phyloP scores from a whole-genome alignment of 495 filamentous ascomycete species.

The Penicillium longicatenatum region DNA sequence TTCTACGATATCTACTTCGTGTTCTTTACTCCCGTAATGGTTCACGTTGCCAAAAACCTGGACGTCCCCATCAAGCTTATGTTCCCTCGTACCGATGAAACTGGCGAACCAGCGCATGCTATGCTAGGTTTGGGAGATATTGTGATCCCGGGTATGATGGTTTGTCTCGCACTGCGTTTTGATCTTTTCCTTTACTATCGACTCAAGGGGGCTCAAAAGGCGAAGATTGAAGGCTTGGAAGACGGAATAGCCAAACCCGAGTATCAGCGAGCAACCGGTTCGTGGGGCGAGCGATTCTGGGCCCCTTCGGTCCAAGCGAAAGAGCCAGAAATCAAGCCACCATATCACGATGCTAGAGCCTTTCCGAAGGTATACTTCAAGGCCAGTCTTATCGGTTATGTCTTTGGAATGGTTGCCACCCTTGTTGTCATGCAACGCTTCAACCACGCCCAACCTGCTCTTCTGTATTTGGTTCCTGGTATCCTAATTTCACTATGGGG shows the following conservation, averaged over 20 bases:
- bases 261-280: constrained; percentile 61
- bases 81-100: constrained; percentile 67
- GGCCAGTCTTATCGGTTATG: constrained; percentile 75
- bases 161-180: constrained; percentile 84
- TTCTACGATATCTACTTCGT: constrained; percentile 97
- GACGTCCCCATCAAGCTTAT: constrained; percentile 94
- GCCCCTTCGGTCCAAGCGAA: constrained; percentile 37
- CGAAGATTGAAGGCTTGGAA: constrained; percentile 37
- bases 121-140: constrained; percentile 96
- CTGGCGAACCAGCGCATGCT: constrained; percentile 53
- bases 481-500: constrained; percentile 76
- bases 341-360: constrained; percentile 42
- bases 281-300: constrained; percentile 91
- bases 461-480: constrained; percentile 90
- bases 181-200: constrained; percentile 85
- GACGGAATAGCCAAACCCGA: constrained; percentile 51
- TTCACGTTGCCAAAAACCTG: constrained; percentile 86
- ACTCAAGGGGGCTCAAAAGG: constrained; percentile 49
- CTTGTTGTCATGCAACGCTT: constrained; percentile 75
- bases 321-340: constrained; percentile 37
- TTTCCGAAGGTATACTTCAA: constrained; percentile 92
- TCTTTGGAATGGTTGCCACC: constrained; percentile 76
- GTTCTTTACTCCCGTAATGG: constrained; percentile 96
- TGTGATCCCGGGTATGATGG: constrained; percentile 90
- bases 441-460: constrained; percentile 83